Evolutionary conservation across 805 yeast species (phyloP), one percentile per base, ranked within the genome.

Genomic region (Naumovozyma castellii): DNA sequence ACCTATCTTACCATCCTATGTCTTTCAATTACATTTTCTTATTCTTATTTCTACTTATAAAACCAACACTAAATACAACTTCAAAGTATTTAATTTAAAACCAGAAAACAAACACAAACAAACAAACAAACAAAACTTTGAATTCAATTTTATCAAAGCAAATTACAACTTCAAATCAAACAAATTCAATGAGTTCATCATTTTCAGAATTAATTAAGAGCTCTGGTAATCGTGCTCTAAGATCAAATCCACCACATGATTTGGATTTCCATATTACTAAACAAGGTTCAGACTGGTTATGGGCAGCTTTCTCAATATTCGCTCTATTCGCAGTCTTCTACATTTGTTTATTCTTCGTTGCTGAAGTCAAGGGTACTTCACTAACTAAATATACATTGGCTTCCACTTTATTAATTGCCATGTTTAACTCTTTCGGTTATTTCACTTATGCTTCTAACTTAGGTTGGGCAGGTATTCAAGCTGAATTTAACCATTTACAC

Each of bases 241-340:
- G 47, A 5, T 48, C 69, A 39, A 76, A 76, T 48, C 71, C 73
- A 6, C 61, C 69, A 35, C 45, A 62, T 4, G 60, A 56, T 15
- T 58, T 68, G 37, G 80, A 75, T 45, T 68, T 75, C 52, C 71
- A 69, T 40, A 43, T 78, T 27, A 76, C 81, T 10, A 44, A 53
- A 12, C 75, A 72, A 49, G 84, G 85, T 54, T 76, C 82, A 6
- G 74, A 73, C 55, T 78, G 82, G 83, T 65, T 73, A 47, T 78
- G 83, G 83, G 71, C 84, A 1, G 78, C 64, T 12, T 76, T 78
- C 50, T 56, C 73, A 3, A 15, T 52, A 5, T 51, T 51, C 30
- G 53, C 44, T 13, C 38, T 48, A 16, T 52, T 67, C 14, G n/a
- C 36, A 12, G 4, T 25, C n/a, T 6, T 36, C 14, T 52, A 71